A percentile compares a stretch with the other conserved stretches of the same genome.
phyloP scores from a whole-genome alignment of 148 eudicot species.

The Diospyros kaki region DNA sequence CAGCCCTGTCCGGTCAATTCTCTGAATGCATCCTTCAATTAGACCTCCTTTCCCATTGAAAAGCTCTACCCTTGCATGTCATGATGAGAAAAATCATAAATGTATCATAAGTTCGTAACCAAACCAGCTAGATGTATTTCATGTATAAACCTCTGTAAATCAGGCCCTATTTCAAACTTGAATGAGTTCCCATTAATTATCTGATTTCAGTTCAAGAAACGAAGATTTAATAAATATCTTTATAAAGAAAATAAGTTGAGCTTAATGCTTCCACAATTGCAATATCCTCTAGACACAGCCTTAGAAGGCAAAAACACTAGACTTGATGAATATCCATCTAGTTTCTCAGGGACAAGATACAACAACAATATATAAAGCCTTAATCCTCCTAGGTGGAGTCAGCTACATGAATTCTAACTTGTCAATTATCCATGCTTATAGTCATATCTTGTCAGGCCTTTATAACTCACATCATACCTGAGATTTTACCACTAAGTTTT shows the following conservation, averaged over 20 bases:
- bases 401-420: not conserved
- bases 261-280: not conserved
- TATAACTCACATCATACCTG: too few species aligned
- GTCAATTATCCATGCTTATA: not conserved
- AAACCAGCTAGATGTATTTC: not conserved
- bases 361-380: not conserved
- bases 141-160: not conserved
- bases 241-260: not conserved
- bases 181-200: not conserved
- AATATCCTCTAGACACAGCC: not conserved
- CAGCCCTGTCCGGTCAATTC: slow-evolving; percentile 70
- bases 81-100: slow-evolving; percentile 15
- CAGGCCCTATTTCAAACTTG: not conserved
- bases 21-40: slow-evolving; percentile 73
- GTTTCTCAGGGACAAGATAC: not conserved
- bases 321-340: not conserved
- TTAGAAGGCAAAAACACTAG: not conserved
- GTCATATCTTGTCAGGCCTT: not conserved
- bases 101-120: not conserved
- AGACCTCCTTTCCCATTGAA: slow-evolving; percentile 91
- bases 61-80: slow-evolving; percentile 85
- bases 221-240: not conserved
- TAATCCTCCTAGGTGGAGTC: not conserved
- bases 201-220: not conserved
- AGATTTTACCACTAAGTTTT: too few species aligned